Base-by-base conservation (phyloP, 306 rosid species). In the Cucumis cinereus region DNA sequence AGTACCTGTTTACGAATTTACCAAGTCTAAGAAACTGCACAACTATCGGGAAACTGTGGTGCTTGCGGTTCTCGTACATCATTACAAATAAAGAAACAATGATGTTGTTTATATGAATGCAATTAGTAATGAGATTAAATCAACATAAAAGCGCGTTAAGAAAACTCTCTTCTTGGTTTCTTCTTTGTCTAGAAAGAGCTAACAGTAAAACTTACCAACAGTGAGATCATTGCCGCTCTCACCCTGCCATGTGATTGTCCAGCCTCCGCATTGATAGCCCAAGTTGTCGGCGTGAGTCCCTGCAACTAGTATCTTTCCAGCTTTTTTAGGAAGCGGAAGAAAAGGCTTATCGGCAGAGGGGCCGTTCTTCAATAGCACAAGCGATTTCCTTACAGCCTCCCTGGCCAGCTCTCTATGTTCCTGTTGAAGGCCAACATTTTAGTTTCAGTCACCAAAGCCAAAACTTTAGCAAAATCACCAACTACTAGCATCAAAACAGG, bases 231-330 rank as follows among this genome's bases (percentile, higher is more conserved):
- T 92, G 81, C 92, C 96, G 47, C n/a, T 54, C 23, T 83, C 89
- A 10, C 99, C 99, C 82, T 92, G 97, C 99, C 99, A 94, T 23
- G 90, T 79, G 75, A 91, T 84, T n/a, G 99, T 92, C 97, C 99
- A 94, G 71, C 99, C 99, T 78, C 97, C 99, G 61, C 99, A 94
- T 80, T 94, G 99, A 77, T 84, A 59, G 75, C 97, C 99, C 78
- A 94, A 85, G 83, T 90, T 90, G 81, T 94, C 88, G 17, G 97
- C 99, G 53, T 94, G 96, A 77, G 86, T 88, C 80, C 99, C 97
- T 1, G 96, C 95, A 10, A 94, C 91, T 15, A 94, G 82, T 76
- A 94, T 82, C 81, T 90, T 94, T 28, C 78, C 78, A 10, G 91
- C 79, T 82, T 92, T 94, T 79, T 94, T 92, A 75, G 99, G 94